Evolutionary conservation across 2,329 filamentous ascomycete genomes (phyloP), one percentile per base, ranked within the genome.

Genomic region (Magnaporthales sp.): DNA sequence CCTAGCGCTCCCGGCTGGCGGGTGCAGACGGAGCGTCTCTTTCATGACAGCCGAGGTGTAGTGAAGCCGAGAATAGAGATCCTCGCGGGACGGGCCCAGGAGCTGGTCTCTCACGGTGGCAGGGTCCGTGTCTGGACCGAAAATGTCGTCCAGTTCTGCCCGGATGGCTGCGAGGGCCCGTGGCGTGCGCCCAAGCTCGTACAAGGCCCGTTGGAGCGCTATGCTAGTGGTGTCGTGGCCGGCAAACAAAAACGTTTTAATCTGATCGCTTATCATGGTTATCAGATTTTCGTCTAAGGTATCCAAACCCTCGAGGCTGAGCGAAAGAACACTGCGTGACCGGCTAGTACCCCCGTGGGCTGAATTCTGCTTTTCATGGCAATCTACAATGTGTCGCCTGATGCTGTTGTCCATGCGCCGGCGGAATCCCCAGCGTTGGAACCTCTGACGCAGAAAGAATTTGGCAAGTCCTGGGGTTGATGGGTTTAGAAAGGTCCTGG

Each of bases 161-260:
- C 73, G 72, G 1, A 81, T 68, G 0, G 73, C 70, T 22, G 67
- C 64, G 19, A 75, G 70, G 0, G 70, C 74, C 1, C 67, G 67
- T 0, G 78, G 77, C 0, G 73, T 73, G 3, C 73, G 73, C 4
- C 74, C 74, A 0, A 80, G 73, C 66, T 78, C 73, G 68, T 80
- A 79, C 26, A 77, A 73, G 0, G 72, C 69, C 76, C 77, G 80
- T 10, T 75, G 71, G 1, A 80, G 69, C 1, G 75, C 70, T 67
- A 75, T 76, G 6, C 75, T 73, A 0, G 78, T 78, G 1, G 78
- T 77, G 69, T 80, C 77, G 70, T 79, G 76, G 29, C 78, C 77
- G 3, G 76, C 78, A 62, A 79, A 79, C 69, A 77, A 74, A 67
- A 77, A 76, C 0, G 75, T 74, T 64, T 76, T 77, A 32, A 80